Evolutionary conservation across 2,329 filamentous ascomycete genomes (phyloP).

Genomic region (Pseudofabraea citricarpa): DNA sequence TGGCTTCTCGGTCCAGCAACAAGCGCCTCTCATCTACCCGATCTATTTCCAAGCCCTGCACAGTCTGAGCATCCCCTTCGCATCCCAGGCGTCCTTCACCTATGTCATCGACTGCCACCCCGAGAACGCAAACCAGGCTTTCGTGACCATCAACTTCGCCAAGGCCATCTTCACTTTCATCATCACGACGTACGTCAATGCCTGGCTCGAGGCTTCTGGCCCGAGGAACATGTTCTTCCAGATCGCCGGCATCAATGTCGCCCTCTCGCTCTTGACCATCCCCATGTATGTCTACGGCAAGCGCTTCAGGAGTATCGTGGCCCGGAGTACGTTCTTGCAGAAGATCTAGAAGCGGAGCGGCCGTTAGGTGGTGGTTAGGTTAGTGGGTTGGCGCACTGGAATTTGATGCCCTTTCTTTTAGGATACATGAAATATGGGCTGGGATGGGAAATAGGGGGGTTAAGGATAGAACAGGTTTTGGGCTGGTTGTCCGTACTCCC

Average conservation of each 20-base stretch:
- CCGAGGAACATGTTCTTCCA: slow-evolving; percentile 16
- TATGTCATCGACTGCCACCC: slow-evolving; percentile 37
- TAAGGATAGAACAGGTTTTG: too few species aligned
- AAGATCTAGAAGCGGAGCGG: too few species aligned
- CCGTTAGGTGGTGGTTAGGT: too few species aligned
- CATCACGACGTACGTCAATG: slow-evolving; percentile 20
- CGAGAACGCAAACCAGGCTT: slow-evolving; percentile 33
- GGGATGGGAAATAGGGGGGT: too few species aligned
- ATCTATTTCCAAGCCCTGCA: slow-evolving; percentile 32
- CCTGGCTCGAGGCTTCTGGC: slow-evolving; percentile 23
- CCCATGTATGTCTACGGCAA: slow-evolving; percentile 27
- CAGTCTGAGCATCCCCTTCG: slow-evolving; percentile 32
- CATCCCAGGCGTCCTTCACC: slow-evolving; percentile 31
- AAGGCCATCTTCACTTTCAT: slow-evolving; percentile 33
- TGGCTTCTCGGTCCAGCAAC: slow-evolving; percentile 29
- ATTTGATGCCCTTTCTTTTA: too few species aligned
- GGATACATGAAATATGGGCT: too few species aligned
- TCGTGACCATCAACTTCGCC: slow-evolving; percentile 36
- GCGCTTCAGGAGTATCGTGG: slow-evolving; percentile 26
- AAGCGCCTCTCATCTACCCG: slow-evolving; percentile 24
- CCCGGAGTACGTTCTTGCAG: slow-evolving; percentile 9
- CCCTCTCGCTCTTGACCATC: slow-evolving; percentile 14
- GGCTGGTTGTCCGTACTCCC: too few species aligned
- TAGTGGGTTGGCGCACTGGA: too few species aligned
- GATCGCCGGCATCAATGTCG: slow-evolving; percentile 15